These are phyloP conservation scores for Xylaria sp. DNA, from an alignment of 2,329 filamentous ascomycete genomes.

Conservation along the genomic window DNA sequence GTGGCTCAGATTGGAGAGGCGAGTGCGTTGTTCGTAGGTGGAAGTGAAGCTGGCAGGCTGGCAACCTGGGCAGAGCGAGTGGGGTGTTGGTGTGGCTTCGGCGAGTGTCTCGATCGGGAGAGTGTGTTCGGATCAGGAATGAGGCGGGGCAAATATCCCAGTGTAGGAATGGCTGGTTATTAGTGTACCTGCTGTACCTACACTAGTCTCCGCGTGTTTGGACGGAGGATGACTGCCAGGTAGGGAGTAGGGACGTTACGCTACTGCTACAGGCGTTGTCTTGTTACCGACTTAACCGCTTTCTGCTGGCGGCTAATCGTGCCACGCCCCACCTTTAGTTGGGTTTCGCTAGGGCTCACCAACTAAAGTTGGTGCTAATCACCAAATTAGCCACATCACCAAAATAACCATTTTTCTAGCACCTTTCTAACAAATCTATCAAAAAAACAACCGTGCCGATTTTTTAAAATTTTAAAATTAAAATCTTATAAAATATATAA, in stretches of 20 bases:
- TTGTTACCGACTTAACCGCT: not conserved
- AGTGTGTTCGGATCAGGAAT: constrained; percentile 33
- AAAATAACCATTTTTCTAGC: no score
- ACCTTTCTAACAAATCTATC: no score
- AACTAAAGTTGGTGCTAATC: no score
- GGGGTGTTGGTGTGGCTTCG: constrained; percentile 39
- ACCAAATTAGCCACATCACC: no score
- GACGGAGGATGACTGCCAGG: constrained; percentile 2
- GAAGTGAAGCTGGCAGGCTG: constrained; percentile 34
- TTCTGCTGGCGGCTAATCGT: not conserved
- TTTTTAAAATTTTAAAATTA: no score
- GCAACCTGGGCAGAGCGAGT: constrained; percentile 22
- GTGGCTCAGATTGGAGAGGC: constrained; percentile 25
- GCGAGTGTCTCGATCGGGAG: constrained; percentile 36
- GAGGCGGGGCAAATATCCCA: constrained; percentile 31
- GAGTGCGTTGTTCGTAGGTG: constrained; percentile 6
- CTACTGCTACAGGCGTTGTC: not conserved
- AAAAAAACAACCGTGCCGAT: no score
- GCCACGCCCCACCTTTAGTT: no score
- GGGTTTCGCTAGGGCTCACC: no score
- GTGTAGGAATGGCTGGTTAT: constrained; percentile 32
- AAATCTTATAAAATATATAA: no score
- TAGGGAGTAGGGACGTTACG: not conserved
- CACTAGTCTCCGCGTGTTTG: constrained; percentile 5
- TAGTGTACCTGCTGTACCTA: constrained; percentile 19